A percentile compares a stretch with the other conserved stretches of the same genome.
These are phyloP conservation scores for Leersia perrieri DNA, from an alignment of 176 grass and related monocot species.

Conservation along the genomic window DNA sequence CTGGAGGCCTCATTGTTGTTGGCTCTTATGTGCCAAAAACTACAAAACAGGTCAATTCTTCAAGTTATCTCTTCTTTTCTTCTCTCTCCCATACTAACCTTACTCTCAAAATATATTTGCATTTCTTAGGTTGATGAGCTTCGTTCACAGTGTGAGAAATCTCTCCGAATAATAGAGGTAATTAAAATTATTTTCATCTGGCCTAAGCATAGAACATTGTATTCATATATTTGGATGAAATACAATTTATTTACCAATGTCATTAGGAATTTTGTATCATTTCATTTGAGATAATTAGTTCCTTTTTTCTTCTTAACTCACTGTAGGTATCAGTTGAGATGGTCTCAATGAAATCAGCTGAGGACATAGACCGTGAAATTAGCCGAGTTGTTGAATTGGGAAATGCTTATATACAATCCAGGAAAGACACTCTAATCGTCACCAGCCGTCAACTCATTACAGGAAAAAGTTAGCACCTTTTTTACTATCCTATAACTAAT, in stretches of 20 bases:
- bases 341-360: conserved; percentile 70
- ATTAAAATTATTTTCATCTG: conserved; percentile 27
- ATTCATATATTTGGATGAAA: conserved; percentile 9
- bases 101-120: conserved; percentile 26
- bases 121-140: conserved; percentile 79
- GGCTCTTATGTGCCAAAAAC: conserved; percentile 99
- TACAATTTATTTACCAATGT: conserved; percentile 24
- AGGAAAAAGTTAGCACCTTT: conserved; percentile 71
- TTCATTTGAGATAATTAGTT: conserved; percentile 34
- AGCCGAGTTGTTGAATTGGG: conserved; percentile 59
- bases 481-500: background rate
- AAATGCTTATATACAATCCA: conserved; percentile 68
- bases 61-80: background rate
- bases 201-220: conserved; percentile 18
- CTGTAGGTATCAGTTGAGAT: conserved; percentile 81
- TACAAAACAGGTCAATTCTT: conserved; percentile 74
- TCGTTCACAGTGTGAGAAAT: conserved; percentile 47
- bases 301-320: conserved; percentile 28
- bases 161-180: conserved; percentile 80
- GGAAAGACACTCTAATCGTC: conserved; percentile 84
- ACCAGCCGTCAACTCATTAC: conserved; percentile 87
- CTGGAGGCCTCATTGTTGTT: conserved; percentile 92
- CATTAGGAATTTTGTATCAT: background rate
- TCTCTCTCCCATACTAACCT: conserved; percentile 1
- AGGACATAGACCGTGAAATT: conserved; percentile 85